Base-by-base conservation (phyloP, 345 rosid species). In the Salix brachista region DNA sequence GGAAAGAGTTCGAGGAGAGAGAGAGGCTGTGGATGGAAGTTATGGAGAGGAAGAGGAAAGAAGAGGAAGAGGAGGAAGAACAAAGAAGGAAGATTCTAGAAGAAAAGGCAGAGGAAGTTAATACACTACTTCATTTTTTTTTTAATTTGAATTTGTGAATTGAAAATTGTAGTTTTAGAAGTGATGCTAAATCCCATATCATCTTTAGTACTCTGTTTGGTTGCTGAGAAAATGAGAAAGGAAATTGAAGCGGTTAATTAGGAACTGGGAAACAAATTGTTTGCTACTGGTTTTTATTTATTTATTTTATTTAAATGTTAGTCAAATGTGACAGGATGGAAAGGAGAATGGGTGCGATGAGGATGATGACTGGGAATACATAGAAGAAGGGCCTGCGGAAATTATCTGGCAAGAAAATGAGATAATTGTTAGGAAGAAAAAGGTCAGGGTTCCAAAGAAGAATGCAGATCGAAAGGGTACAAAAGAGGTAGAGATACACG, bases 401-500 rank as follows among this genome's bases (percentile, higher is more conserved):
- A 91, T 96, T 82, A 92, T 93, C 64, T 93, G 93, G 88, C 84
- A 91, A 78, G 98, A 96, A 75, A 92, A 96, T 76, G 99, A 96
- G 80, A 93, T 96, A 70, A 92, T 84, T 71, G 85, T 96, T 6
- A 85, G 81, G 83, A 96, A 92, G 90, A 93, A 89, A 71, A 91
- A 79, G 86, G 89, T 93, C 62, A 91, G 78, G 84, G 92, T 93
- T 83, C 91, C 86, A 1, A 96, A 90, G 88, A 91, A 80, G 80
- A 78, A 80, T 37, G 61, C 41, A 0, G 80, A 64, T 66, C 81
- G 69, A 56, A 81, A 41, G 25, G 79, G 73, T 73, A 78, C 34
- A 67, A 76, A 77, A 28, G 90, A 90, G 97, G 97, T 95, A 87
- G 23, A 71, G 7, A n/a, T 32, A 50, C 9, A 0, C 1, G 0